Evolutionary conservation across 306 rosid genomes (phyloP), one percentile per base, ranked within the genome.

Genomic region (Corylus heterophylla): DNA sequence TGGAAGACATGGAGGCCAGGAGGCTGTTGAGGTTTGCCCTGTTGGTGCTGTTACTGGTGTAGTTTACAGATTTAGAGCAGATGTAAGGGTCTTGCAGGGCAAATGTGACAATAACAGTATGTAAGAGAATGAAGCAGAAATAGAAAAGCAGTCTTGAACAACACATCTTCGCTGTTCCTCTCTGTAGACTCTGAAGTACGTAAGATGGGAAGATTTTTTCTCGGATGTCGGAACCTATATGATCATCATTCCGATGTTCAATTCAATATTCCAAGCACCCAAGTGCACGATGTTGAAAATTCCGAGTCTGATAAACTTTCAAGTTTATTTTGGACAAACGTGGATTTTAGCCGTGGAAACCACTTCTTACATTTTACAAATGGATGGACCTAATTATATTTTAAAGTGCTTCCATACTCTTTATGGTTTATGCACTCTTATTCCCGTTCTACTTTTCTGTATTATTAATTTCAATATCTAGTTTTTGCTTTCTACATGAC

Each of bases 11-110:
- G 39, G 76, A 59, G 59, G 70, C 12, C 11, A 81, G 59, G 55
- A 75, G 80, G 71, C 1, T 31, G 31, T 61, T 11, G 12, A 81
- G 81, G 81, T 71, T 81, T 70, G 54, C 0, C 1, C 54, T 62
- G 73, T 76, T 76, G 49, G 8, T 58, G 76, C 74, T 76, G 42
- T 55, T 74, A 12, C 31, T 37, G 22, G 20, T 20, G 77, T 35
- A 69, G 73, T 67, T 59, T 17, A 73, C 76, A 7, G 3, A 10
- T 10, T 27, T 5, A 59, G 3, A 11, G 13, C 66, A 59, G 31
- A 20, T 1, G 6, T 25, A 14, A 25, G 67, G 45, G 45, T 42
- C 45, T 42, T 42, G 7, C 45, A 4, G 45, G 45, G 45, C 45
- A 42, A 42, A 14, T 14, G 39, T 25, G 67, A 35, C 39, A 61